Conservation (phyloP, 192 early-diverging fungal species). For the Endogone sp. region DNA sequence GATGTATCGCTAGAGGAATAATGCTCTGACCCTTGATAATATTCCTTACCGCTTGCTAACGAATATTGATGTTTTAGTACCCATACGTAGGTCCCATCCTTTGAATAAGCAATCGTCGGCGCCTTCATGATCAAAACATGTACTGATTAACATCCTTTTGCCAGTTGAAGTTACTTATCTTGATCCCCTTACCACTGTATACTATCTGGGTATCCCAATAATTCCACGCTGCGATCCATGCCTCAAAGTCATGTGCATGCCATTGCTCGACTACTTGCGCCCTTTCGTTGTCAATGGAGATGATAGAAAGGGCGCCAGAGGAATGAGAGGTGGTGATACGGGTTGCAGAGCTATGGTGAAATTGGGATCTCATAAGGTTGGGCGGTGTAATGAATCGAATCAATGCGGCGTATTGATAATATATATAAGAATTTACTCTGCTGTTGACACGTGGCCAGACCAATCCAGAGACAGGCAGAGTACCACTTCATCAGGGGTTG, state of each 20-base stretch:
- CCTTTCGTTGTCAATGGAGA: constrained; percentile 42
- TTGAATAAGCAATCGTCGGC: constrained; percentile 88
- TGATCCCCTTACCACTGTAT: constrained; percentile 52
- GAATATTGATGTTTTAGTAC: constrained; percentile 47
- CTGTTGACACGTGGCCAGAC: constrained; percentile 59
- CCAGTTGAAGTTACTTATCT: background rate
- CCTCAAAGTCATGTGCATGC: constrained; percentile 86
- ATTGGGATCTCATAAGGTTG: constrained; percentile 4
- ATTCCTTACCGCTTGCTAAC: constrained; percentile 50
- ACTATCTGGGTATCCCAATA: constrained; percentile 69
- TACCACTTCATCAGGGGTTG: constrained; percentile 36
- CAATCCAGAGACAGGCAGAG: constrained; percentile 90
- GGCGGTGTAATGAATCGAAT: too few species aligned
- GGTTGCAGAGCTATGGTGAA: background rate
- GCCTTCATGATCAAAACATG: constrained; percentile 32
- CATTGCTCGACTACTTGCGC: constrained; percentile 40
- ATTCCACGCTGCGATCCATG: constrained; percentile 92
- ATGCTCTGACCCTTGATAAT: background rate
- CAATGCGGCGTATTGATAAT: too few species aligned
- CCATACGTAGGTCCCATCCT: constrained; percentile 81
- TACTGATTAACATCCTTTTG: background rate
- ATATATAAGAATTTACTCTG: constrained; percentile 7
- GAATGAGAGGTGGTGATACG: constrained; percentile 69
- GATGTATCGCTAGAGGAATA: background rate
- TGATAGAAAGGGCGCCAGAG: constrained; percentile 62